Base-by-base conservation (phyloP, 495 filamentous ascomycete species). In the Immersiella caudata region DNA sequence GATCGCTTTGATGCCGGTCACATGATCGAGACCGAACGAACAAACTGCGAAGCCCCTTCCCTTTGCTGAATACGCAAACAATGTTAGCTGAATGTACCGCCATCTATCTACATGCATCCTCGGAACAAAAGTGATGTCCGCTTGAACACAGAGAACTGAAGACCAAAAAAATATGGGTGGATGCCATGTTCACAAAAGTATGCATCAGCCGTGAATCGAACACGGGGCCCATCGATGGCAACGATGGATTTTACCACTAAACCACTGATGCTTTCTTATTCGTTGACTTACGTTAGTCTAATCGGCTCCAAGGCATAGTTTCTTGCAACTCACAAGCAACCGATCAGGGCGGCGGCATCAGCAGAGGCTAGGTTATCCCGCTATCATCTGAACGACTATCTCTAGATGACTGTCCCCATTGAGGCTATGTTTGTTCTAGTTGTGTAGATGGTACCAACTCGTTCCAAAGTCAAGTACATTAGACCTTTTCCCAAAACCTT, bases 161-260 rank as follows among this genome's bases (percentile, higher is more conserved):
- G 52, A 9, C 2, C 6, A 55, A 24, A 26, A 26, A n/a, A 6
- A 54, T 6, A 54, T 54, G n/a, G n/a, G n/a, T n/a, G n/a, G 18
- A 52, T 18, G 49, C 4, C n/a, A 55, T 9, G 14, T 46, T 2
- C 7, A 11, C n/a, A 55, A 55, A 55, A 55, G 24, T 8, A 59
- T 79, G 79, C 79, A 78, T 78, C 76, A 80, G 78, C 79, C 79
- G 79, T 77, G 79, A 81, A 81, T 81, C 80, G 80, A 82, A 82
- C 80, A 76, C 80, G 80, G 80, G 80, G 80, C 80, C 79, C 80
- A 81, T 82, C 80, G 80, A 82, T 59, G 56, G 56, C 56, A 59
- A 59, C 56, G 56, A 59, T 59, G 56, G 56, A 59, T 59, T 59
- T 59, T 59, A 59, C 56, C 79, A 81, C 79, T 81, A 81, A 80